Evolutionary conservation across 2,329 filamentous ascomycete species (phyloP), one percentile per base, ranked within the genome.

Genomic region (Aspergillus thermomutatus): DNA sequence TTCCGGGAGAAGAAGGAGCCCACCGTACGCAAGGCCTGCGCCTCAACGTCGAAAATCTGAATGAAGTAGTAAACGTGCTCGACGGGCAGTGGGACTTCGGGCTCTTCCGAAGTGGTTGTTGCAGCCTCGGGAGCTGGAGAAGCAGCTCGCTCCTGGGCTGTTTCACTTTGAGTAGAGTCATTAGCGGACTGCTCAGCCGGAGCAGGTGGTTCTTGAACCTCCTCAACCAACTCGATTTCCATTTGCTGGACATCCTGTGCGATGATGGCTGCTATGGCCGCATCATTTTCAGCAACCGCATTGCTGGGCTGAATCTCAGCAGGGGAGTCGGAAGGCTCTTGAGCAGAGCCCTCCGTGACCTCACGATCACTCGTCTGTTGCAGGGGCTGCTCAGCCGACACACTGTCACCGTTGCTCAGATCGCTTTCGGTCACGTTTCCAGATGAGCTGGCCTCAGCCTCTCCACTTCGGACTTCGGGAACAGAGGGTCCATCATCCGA

Each of bases 11-110:
- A 75, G 64, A 77, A 78, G 14, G 72, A 74, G 27, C 75, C 75
- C 11, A 75, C 65, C 2, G 73, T 74, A 7, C 64, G 68, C 17
- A 81, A 65, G 0, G 64, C 70, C 60, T 81, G 79, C 9, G 71
- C 72, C 26, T 82, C 78, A 14, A 79, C 73, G 56, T 84, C 80
- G 60, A 81, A 83, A 5, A 80, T 62, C 57, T 84, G 80, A 47
- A 84, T 68, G 59, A 80, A 79, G 58, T 78, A 79, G 54, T 79
- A 80, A 14, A 75, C 66, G 54, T 78, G 75, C 4, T 68, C 69
- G 25, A 72, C 66, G 3, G 71, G 71, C 14, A 68, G 51, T 1
- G 59, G 51, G 3, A 66, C 56, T 28, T 66, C 64, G 2, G 62
- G 54, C 52, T 65, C 64, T 11, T 53, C 43, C 1, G 60, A 53